phyloP scores from a whole-genome alignment of 345 rosid genomes.

The Durio zibethinus region DNA sequence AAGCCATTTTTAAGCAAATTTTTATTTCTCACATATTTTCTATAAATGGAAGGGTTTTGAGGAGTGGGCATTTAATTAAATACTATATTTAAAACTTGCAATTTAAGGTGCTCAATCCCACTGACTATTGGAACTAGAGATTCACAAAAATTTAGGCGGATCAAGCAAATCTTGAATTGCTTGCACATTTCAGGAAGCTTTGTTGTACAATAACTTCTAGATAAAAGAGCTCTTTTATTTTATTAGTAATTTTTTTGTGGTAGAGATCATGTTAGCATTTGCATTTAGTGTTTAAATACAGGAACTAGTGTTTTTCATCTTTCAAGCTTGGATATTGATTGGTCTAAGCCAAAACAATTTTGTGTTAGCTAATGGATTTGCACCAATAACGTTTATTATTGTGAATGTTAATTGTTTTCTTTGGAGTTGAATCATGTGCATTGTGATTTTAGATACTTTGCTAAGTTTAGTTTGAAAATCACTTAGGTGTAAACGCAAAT shows the following conservation, averaged over 20 bases:
- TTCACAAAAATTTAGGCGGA: slow-evolving; percentile 12
- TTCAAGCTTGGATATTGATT: neutral
- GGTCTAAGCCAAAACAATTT: neutral
- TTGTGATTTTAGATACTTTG: neutral
- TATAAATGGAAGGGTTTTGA: neutral
- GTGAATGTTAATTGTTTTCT: neutral
- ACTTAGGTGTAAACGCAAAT: neutral
- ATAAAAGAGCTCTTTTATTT: slow-evolving; percentile 3
- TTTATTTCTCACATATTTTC: neutral
- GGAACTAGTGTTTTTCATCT: neutral
- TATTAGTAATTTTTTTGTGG: no score
- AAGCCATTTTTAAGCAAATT: slow-evolving; percentile 7
- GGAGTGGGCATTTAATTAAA: slow-evolving; percentile 13
- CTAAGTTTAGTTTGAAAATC: neutral
- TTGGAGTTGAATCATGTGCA: neutral
- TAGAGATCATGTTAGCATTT: neutral
- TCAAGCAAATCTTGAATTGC: slow-evolving; percentile 14
- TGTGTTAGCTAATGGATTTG: neutral
- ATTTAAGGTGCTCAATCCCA: slow-evolving; percentile 11
- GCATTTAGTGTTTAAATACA: neutral
- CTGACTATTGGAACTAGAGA: slow-evolving; percentile 15
- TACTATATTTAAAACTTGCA: slow-evolving; percentile 3
- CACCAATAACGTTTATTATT: neutral
- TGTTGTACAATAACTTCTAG: slow-evolving; percentile 22
- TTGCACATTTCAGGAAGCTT: slow-evolving; percentile 2